A percentile compares a stretch with the other conserved stretches of the same genome.
These are phyloP conservation scores for Aristolochia contorta DNA, from an alignment of 164 flowering plant species.

Conservation along the genomic window DNA sequence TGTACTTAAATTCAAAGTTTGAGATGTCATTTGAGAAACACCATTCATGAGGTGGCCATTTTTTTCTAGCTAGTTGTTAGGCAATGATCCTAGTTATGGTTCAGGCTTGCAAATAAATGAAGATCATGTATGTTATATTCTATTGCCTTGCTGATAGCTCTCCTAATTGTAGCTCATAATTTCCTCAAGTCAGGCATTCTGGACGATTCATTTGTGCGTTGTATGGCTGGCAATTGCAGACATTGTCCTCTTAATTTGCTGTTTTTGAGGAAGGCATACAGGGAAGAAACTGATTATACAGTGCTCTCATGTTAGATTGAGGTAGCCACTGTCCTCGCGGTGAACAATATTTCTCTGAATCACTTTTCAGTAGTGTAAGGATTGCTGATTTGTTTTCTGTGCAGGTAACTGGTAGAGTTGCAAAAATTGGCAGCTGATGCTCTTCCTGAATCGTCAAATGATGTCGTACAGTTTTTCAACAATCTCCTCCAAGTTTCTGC, in stretches of 20 bases:
- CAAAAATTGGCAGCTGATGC: slow-evolving; percentile 72
- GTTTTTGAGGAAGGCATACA: slow-evolving; percentile 69
- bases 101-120: no score
- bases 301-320: slow-evolving; percentile 70
- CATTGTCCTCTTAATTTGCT: slow-evolving; percentile 76
- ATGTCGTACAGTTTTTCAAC: slow-evolving; percentile 51
- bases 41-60: no score
- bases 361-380: slow-evolving; percentile 5
- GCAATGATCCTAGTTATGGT: background rate
- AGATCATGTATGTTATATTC: no score
- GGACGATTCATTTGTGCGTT: slow-evolving; percentile 86
- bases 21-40: no score
- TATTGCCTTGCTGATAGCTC: no score
- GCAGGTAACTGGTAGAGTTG: slow-evolving; percentile 65
- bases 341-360: background rate
- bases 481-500: slow-evolving; percentile 67
- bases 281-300: slow-evolving; percentile 74
- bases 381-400: slow-evolving; percentile 1
- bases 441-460: slow-evolving; percentile 41
- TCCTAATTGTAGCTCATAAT: background rate
- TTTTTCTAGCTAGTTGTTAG: background rate
- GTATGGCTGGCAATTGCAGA: slow-evolving; percentile 64
- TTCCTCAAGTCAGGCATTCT: slow-evolving; percentile 49
- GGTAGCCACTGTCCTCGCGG: slow-evolving; percentile 31
- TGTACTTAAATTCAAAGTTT: background rate